Evolutionary conservation across 2,329 filamentous ascomycete genomes (phyloP), one percentile per base, ranked within the genome.

Genomic region (Colletotrichum sp.): DNA sequence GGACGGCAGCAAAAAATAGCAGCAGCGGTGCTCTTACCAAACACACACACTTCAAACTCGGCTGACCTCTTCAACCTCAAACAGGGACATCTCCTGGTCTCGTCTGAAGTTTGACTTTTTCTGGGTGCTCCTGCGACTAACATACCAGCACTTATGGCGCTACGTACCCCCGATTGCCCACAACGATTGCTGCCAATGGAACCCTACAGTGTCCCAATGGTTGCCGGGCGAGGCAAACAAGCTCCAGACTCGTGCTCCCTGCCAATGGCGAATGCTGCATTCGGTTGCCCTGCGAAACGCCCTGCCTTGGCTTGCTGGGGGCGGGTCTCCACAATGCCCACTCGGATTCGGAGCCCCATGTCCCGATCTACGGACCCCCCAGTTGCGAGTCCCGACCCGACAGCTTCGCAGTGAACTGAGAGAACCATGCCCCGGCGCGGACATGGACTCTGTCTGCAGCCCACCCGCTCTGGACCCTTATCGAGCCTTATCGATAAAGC

Each of bases 231-330:
- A 21, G 28, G 21, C 63, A 68, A 72, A 72, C 72, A 68, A 72
- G 69, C 63, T 72, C 63, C 32, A 64, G 69, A 65, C 26, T 59
- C 44, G 52, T 8, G 26, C 39, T 39, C 57, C 44, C 64, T 49
- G 30, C 36, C 34, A 68, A 64, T 64, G 26, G 30, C 36, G 21
- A 68, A 64, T 64, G 26, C 57, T 74, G 74, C 55, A 74, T 76
- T 64, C 70, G 71, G 74, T 76, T 76, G 70, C 71, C 70, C 57
- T 69, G 70, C 65, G 64, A 74, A 76, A 76, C 71, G 59, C 65
- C 74, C 32, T 76, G 57, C 69, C 74, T 75, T 76, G 73, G 70
- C 70, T 62, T 69, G 70, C 63, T 49, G 65, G 59, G 34, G 49
- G 57, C 44, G 24, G 44, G 70, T 63, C n/a, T 28, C 70, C 70